Evolutionary conservation across 106 monocot species (phyloP).

Genomic region (Dioscorea zingiberensis): DNA sequence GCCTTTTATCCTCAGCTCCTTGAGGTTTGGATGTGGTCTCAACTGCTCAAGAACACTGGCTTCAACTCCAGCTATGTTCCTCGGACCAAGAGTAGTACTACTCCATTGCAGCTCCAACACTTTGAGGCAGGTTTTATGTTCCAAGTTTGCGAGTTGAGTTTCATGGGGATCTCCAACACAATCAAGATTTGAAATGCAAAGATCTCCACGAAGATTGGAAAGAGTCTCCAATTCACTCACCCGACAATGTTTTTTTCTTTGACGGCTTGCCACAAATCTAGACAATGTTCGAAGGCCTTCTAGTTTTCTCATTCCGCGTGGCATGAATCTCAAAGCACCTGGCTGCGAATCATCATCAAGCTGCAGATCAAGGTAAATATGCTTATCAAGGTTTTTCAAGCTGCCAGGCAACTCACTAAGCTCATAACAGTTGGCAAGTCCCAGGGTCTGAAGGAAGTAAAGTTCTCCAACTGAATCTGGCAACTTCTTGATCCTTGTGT

Average conservation of each 20-base stretch:
- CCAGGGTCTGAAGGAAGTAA: neutral
- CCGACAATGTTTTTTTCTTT: neutral
- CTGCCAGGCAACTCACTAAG: neutral
- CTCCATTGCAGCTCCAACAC: too few species aligned
- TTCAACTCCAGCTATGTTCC: too few species aligned
- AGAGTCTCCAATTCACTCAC: neutral
- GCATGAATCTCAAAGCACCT: neutral
- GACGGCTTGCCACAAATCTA: neutral
- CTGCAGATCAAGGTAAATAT: neutral
- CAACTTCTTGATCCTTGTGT: neutral
- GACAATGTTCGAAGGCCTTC: neutral
- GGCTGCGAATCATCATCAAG: neutral
- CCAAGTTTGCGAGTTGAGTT: too few species aligned
- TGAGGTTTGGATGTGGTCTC: too few species aligned
- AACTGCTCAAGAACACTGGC: too few species aligned
- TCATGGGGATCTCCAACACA: neutral
- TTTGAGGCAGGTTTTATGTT: too few species aligned
- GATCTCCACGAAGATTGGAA: neutral
- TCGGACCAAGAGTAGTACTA: too few species aligned
- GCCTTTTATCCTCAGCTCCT: too few species aligned
- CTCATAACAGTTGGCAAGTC: neutral
- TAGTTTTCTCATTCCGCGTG: neutral
- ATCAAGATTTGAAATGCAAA: neutral
- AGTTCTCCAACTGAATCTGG: neutral
- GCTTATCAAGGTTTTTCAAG: neutral